A percentile compares a stretch with the other conserved stretches of the same genome.
Conservation (phyloP, 2,329 filamentous ascomycete genomes). For the Pyricularia pennisetigena region DNA sequence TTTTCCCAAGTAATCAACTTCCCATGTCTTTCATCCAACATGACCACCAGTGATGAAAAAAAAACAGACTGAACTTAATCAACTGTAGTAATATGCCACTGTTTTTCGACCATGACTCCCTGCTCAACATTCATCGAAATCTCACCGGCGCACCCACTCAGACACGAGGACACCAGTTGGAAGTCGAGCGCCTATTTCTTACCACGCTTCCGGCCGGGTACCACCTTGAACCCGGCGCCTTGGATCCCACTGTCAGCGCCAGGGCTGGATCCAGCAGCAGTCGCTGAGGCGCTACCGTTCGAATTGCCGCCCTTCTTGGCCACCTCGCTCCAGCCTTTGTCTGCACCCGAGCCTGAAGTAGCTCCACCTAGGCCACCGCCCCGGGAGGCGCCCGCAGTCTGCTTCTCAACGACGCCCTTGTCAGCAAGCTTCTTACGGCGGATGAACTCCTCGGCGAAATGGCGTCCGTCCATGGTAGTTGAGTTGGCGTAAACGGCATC, state of each 20-base stretch:
- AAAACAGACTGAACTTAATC: not conserved
- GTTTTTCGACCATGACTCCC: not conserved
- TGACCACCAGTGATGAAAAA: not conserved
- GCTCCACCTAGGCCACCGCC: conserved; percentile 32
- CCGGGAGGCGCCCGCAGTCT: conserved; percentile 45
- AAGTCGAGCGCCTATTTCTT: conserved; percentile 45
- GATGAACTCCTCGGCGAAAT: conserved; percentile 91
- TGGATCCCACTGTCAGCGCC: conserved; percentile 24
- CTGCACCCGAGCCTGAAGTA: conserved; percentile 8
- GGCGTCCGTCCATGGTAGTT: conserved; percentile 81
- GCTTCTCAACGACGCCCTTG: conserved; percentile 70
- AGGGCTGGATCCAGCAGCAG: conserved; percentile 24
- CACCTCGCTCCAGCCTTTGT: conserved; percentile 83
- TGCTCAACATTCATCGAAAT: not conserved
- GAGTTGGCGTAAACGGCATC: conserved; percentile 84
- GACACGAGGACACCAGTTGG: not conserved
- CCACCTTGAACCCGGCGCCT: conserved; percentile 72
- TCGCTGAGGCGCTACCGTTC: not conserved
- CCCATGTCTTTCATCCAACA: not conserved
- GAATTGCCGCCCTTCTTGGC: conserved; percentile 73
- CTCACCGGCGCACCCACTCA: not conserved
- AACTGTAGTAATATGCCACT: not conserved
- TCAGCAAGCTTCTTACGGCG: conserved; percentile 89
- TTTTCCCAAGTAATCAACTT: not conserved
- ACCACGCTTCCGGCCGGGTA: conserved; percentile 86